Evolutionary conservation across 768 basidiomycete species (phyloP).

Genomic region (Amanita subjunquillea): DNA sequence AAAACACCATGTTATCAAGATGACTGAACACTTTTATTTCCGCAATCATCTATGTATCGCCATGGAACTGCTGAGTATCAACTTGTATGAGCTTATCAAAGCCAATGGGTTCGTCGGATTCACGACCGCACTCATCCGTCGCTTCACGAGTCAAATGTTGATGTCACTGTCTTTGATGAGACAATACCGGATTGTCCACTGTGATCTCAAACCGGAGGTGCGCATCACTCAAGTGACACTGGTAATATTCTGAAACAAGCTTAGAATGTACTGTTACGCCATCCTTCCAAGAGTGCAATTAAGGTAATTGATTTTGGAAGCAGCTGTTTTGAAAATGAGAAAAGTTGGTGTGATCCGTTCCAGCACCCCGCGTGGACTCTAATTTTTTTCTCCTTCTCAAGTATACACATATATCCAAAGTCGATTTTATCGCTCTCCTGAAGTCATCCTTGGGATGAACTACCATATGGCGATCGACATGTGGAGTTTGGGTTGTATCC

Average conservation of each 20-base stretch:
- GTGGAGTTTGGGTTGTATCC: conserved; percentile 98
- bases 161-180: conserved; percentile 87
- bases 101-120: conserved; percentile 99
- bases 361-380: conserved; percentile 1
- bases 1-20: conserved; percentile 94
- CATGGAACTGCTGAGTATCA: conserved; percentile 96
- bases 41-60: conserved; percentile 96
- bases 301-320: conserved; percentile 99
- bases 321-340: conserved; percentile 97
- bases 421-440: conserved; percentile 99
- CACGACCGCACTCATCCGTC: conserved; percentile 86
- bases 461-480: conserved; percentile 99
- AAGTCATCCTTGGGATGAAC: conserved; percentile 98
- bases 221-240: conserved; percentile 10
- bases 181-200: conserved; percentile 96
- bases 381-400: conserved; percentile 19
- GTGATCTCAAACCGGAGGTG: conserved; percentile 97
- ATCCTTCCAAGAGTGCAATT: conserved; percentile 92
- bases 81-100: conserved; percentile 97
- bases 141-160: conserved; percentile 95
- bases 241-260: conserved; percentile 2
- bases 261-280: conserved; percentile 89
- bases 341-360: conserved; percentile 49
- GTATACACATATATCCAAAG: conserved; percentile 99
- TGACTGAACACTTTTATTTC: conserved; percentile 99